A percentile compares a stretch with the other conserved stretches of the same genome.
Conservation (phyloP, 306 rosid genomes). For the Ziziphus jujuba region DNA sequence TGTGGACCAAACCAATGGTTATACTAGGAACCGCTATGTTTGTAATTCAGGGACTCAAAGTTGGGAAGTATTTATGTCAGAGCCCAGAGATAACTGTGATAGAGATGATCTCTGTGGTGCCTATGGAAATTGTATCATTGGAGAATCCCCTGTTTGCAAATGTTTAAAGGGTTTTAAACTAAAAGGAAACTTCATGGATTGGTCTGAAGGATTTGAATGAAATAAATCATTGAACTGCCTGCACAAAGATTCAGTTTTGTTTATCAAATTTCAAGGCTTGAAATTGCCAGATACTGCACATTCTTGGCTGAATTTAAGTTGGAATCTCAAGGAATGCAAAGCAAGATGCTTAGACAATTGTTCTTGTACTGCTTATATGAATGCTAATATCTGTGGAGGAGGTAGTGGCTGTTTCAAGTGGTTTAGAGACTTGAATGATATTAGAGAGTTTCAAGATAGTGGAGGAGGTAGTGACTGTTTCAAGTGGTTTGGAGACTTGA, state of each 20-base stretch:
- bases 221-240: neutral
- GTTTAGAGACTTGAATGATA: too few relatives aligned
- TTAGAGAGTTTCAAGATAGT: too few relatives aligned
- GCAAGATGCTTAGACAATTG: neutral
- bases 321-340: neutral
- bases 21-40: neutral
- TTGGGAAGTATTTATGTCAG: neutral
- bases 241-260: neutral
- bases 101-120: slow-evolving; percentile 27
- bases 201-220: neutral
- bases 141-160: neutral
- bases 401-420: too few relatives aligned
- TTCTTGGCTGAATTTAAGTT: neutral
- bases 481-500: slow-evolving; percentile 12
- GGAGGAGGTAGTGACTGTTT: neutral
- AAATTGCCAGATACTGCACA: slow-evolving; percentile 15
- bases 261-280: neutral
- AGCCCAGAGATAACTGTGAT: slow-evolving; percentile 26
- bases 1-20: neutral
- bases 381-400: neutral
- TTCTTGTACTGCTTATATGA: neutral
- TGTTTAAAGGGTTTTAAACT: neutral
- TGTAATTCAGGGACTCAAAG: neutral
- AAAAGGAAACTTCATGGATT: neutral
- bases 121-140: slow-evolving; percentile 4